phyloP scores from a whole-genome alignment of 305 asterid species.

The Fraxinus nigra region DNA sequence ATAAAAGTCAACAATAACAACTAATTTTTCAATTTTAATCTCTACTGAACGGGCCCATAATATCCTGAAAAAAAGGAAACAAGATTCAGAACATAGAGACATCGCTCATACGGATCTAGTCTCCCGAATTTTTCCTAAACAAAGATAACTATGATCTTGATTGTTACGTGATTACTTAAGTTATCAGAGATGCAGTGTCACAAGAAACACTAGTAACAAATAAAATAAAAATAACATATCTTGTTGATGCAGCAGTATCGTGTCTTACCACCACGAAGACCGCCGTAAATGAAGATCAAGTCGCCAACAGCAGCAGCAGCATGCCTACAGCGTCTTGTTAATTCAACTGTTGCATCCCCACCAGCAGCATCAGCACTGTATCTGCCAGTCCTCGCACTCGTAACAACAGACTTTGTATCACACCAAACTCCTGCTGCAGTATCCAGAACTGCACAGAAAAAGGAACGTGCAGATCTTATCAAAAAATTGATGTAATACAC shows the following conservation, averaged over 20 bases:
- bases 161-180: not conserved
- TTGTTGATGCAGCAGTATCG: not conserved
- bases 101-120: not conserved
- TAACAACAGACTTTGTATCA: slow-evolving; percentile 63
- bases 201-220: slow-evolving; percentile 14
- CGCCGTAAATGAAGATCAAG: slow-evolving; percentile 62
- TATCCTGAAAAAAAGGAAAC: not conserved
- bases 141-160: not conserved
- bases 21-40: too few relatives aligned
- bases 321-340: slow-evolving; percentile 97
- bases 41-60: not conserved
- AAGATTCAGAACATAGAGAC: not conserved
- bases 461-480: slow-evolving; percentile 5
- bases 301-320: slow-evolving; percentile 98
- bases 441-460: slow-evolving; percentile 68
- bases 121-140: not conserved
- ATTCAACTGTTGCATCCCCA: slow-evolving; percentile 96
- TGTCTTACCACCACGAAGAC: slow-evolving; percentile 60
- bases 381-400: slow-evolving; percentile 49
- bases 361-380: slow-evolving; percentile 94
- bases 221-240: slow-evolving; percentile 1
- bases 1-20: too few relatives aligned
- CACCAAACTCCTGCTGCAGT: slow-evolving; percentile 99
- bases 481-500: slow-evolving; percentile 10
- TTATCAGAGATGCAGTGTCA: slow-evolving; percentile 8